Conservation (phyloP, 2,329 filamentous ascomycete species). For the Ascochyta pisi region DNA sequence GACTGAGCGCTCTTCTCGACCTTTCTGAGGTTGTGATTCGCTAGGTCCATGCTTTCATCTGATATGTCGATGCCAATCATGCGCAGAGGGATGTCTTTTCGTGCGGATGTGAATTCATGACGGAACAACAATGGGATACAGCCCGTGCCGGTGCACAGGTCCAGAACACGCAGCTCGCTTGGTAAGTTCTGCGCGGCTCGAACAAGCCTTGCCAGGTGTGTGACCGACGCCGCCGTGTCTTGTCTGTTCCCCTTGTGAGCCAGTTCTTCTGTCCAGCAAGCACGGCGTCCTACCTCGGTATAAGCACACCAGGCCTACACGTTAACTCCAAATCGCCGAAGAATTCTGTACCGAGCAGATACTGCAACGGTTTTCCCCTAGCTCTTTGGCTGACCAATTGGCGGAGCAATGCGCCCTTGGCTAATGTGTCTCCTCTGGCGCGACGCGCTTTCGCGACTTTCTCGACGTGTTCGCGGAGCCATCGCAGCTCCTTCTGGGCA, state of each 20-base stretch:
- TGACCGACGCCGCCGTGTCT: constrained; percentile 54
- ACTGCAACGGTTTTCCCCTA: constrained; percentile 82
- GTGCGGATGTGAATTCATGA: constrained; percentile 59
- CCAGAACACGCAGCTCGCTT: constrained; percentile 68
- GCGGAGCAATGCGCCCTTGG: constrained; percentile 30
- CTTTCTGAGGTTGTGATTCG: constrained; percentile 66
- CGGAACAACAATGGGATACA: constrained; percentile 85
- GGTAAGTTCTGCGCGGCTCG: constrained; percentile 29
- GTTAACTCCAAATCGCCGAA: constrained; percentile 84
- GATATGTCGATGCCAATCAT: constrained; percentile 80
- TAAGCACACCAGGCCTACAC: constrained; percentile 80
- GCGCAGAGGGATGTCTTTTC: constrained; percentile 47
- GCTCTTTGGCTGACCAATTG: constrained; percentile 50
- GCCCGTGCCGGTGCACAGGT: constrained; percentile 89
- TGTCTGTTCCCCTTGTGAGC: constrained; percentile 44
- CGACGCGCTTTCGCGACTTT: constrained; percentile 31
- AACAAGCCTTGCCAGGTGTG: constrained; percentile 41
- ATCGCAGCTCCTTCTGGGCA: constrained; percentile 73
- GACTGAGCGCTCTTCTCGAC: constrained; percentile 26
- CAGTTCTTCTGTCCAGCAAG: background rate
- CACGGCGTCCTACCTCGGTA: constrained; percentile 69
- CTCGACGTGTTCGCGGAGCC: constrained; percentile 68
- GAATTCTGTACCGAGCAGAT: constrained; percentile 84
- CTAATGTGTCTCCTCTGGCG: constrained; percentile 24
- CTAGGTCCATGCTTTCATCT: constrained; percentile 67